These are phyloP conservation scores for Lentinus tigrinus DNA, from an alignment of 768 basidiomycete species.

Conservation along the genomic window DNA sequence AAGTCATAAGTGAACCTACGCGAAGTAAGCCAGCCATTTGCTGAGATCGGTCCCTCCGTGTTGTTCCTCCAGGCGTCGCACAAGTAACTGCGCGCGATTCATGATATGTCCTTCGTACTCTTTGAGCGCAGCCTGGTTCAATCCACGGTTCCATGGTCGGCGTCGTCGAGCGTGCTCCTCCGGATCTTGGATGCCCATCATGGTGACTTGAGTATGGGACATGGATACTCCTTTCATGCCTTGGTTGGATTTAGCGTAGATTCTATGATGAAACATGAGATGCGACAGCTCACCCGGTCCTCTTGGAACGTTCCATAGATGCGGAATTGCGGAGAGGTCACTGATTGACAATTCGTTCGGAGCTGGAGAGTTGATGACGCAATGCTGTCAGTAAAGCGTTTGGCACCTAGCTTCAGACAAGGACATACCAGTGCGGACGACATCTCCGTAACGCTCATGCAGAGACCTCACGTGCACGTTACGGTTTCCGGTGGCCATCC, in stretches of 20 bases:
- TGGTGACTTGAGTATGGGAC: constrained; percentile 33
- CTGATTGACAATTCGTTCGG: constrained; percentile 46
- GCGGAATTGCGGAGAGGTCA: constrained; percentile 32
- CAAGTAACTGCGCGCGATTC: constrained; percentile 37
- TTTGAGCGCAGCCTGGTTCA: constrained; percentile 45
- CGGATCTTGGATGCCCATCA: constrained; percentile 4
- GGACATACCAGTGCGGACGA: constrained; percentile 5
- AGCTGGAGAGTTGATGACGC: constrained; percentile 27
- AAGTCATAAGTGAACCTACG: constrained; percentile 28
- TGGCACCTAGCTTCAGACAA: background rate
- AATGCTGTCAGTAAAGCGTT: background rate
- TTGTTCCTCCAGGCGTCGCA: constrained; percentile 34
- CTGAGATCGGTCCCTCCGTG: constrained; percentile 30
- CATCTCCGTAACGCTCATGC: constrained; percentile 37
- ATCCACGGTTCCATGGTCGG: constrained; percentile 48
- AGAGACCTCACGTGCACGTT: constrained; percentile 20
- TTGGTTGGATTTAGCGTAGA: background rate
- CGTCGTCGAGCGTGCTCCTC: constrained; percentile 45
- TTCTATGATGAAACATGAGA: constrained; percentile 28
- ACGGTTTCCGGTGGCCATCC: constrained; percentile 9
- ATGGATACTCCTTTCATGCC: background rate
- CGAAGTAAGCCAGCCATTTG: constrained; percentile 38
- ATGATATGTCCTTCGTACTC: constrained; percentile 43
- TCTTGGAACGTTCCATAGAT: constrained; percentile 42
- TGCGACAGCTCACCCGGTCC: constrained; percentile 36